These are phyloP conservation scores for Lonicera japonica DNA, from an alignment of 129 eudicot genomes.

Conservation along the genomic window DNA sequence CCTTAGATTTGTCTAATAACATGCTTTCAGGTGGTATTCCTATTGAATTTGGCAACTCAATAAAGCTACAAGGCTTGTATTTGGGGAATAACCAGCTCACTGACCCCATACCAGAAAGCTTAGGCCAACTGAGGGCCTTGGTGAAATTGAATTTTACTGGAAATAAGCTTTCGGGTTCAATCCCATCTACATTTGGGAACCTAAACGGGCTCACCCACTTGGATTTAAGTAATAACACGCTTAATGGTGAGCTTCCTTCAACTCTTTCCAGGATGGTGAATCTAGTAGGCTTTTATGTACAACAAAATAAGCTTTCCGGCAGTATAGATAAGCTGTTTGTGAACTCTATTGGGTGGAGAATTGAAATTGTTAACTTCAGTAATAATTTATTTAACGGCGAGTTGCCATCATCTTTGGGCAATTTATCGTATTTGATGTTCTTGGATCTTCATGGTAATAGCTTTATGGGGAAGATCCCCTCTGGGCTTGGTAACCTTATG, in stretches of 20 bases:
- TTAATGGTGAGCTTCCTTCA: constrained; percentile 54
- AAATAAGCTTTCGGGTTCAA: constrained; percentile 43
- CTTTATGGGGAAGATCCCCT: constrained; percentile 50
- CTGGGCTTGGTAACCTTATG: constrained; percentile 44
- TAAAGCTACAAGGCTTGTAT: constrained; percentile 53
- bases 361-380: constrained; percentile 57
- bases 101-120: constrained; percentile 44
- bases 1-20: constrained; percentile 53
- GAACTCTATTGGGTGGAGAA: constrained; percentile 32
- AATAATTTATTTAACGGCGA: constrained; percentile 35
- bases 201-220: constrained; percentile 52
- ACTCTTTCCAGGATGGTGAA: constrained; percentile 48
- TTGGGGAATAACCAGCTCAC: constrained; percentile 56
- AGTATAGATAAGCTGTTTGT: constrained; percentile 30
- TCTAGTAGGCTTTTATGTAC: constrained; percentile 59
- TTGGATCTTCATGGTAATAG: constrained; percentile 64
- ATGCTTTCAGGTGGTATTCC: constrained; percentile 51
- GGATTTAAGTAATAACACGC: constrained; percentile 54
- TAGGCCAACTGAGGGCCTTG: constrained; percentile 45
- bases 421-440: constrained; percentile 47
- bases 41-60: constrained; percentile 27
- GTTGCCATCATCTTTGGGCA: constrained; percentile 51
- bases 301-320: constrained; percentile 50
- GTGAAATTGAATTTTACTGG: constrained; percentile 61
- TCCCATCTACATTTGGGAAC: constrained; percentile 45